phyloP scores from a whole-genome alignment of 192 early-diverging fungal species.

The Coemansia brasiliensis region DNA sequence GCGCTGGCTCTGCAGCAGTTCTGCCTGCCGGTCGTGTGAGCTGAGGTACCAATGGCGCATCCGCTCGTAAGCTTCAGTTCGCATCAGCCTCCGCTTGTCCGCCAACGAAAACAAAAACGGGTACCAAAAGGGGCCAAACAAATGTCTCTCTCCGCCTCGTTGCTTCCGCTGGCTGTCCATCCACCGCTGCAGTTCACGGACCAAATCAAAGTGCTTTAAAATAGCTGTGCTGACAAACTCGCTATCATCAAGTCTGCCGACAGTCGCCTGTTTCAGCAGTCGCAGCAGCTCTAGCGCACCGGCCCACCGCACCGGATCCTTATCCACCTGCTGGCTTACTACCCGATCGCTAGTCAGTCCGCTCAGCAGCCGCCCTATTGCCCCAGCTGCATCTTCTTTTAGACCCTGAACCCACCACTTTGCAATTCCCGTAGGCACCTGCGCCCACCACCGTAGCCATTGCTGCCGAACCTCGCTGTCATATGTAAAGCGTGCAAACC shows the following conservation, averaged over 20 bases:
- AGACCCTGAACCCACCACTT: constrained; percentile 25
- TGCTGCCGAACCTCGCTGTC: constrained; percentile 22
- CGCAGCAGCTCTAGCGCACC: constrained; percentile 46
- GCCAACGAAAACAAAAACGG: constrained; percentile 34
- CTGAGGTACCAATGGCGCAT: constrained; percentile 33
- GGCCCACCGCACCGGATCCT: constrained; percentile 23
- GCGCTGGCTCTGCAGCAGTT: constrained; percentile 32
- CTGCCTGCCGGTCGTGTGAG: constrained; percentile 42
- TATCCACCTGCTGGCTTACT: constrained; percentile 17
- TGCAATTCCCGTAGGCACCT: constrained; percentile 22
- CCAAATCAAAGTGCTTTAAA: constrained; percentile 28
- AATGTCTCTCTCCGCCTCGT: constrained; percentile 9
- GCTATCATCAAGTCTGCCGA: not conserved
- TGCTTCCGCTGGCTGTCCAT: constrained; percentile 19
- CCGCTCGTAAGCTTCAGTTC: constrained; percentile 26
- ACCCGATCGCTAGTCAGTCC: constrained; percentile 23
- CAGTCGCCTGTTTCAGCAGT: constrained; percentile 17
- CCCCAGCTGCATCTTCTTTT: constrained; percentile 18
- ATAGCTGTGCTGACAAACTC: constrained; percentile 12
- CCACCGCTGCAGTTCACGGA: constrained; percentile 28
- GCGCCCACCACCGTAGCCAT: constrained; percentile 46
- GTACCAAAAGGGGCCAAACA: constrained; percentile 34
- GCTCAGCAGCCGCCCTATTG: constrained; percentile 10
- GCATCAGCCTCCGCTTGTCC: constrained; percentile 19
- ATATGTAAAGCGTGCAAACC: constrained; percentile 30